Evolutionary conservation across 305 asterid species (phyloP), one percentile per base, ranked within the genome.

Genomic region (Fraxinus angustifolia): DNA sequence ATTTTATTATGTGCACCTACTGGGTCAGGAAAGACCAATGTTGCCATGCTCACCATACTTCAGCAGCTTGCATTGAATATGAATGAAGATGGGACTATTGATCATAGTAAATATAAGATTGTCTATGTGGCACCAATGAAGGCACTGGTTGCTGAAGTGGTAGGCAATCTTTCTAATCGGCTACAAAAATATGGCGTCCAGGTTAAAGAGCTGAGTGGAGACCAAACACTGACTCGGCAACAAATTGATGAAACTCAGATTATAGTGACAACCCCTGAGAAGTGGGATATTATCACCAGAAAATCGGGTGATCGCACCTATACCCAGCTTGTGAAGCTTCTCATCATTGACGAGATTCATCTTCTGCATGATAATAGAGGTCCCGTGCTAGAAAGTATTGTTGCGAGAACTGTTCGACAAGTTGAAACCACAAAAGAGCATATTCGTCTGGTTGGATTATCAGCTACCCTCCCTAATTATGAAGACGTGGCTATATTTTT

Each of bases 91-190:
- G 97, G 97, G 14, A 84, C 97, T 34, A 85, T 91, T 80, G 88
- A 89, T 76, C 97, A 91, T 75, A 81, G 30, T 84, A 84, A 92
- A 79, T 96, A 93, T 85, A 96, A 96, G 90, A 93, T 96, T 85
- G 97, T 96, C 74, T 96, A 96, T 83, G 98, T 94, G 79, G 98
- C 97, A 70, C 98, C 99, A 21, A 94, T 96, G 99, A 96, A 96
- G 87, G 98, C 98, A 42, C 90, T 94, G 82, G 99, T 91, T 10
- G 94, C 99, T 50, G 97, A 96, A 88, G 98, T 94, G 60, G 99
- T 93, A 8, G 94, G 93, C 38, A 96, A 94, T 82, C 94, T 96
- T 81, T 93, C 97, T 72, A 90, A 89, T 82, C 98, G 98, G 48
- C 85, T 96, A 74, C 87, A 92, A 87, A 91, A 86, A 16, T 96